These are phyloP conservation scores for Neltuma alba DNA, from an alignment of 306 rosid species.

Conservation along the genomic window DNA sequence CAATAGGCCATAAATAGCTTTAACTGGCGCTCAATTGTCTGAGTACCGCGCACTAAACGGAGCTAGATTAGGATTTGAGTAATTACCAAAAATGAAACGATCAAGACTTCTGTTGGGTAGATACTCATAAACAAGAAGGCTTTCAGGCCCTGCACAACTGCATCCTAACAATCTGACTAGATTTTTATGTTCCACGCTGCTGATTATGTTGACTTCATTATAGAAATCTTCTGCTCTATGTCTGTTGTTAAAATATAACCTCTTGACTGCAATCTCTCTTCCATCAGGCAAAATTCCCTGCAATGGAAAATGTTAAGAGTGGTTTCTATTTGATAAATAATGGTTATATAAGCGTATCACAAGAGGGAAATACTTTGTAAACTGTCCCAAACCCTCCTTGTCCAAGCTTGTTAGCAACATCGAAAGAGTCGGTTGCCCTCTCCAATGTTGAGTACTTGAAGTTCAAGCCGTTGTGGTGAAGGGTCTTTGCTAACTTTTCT, in stretches of 20 bases:
- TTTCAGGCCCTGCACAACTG: slow-evolving; percentile 95
- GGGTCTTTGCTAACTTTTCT: slow-evolving; percentile 63
- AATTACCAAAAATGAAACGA: slow-evolving; percentile 77
- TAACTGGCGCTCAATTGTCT: background rate
- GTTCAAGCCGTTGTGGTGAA: slow-evolving; percentile 73
- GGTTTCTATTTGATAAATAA: slow-evolving; percentile 17
- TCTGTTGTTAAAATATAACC: slow-evolving; percentile 81
- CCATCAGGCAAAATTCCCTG: slow-evolving; percentile 78
- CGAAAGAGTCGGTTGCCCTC: slow-evolving; percentile 78
- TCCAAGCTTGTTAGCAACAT: slow-evolving; percentile 72
- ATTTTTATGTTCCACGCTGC: slow-evolving; percentile 85
- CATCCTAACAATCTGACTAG: slow-evolving; percentile 85
- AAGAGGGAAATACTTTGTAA: slow-evolving; percentile 63
- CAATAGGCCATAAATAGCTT: background rate
- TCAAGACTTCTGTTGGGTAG: slow-evolving; percentile 87
- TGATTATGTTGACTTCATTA: slow-evolving; percentile 86
- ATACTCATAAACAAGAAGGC: slow-evolving; percentile 85
- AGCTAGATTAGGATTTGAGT: slow-evolving; percentile 16
- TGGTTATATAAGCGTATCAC: slow-evolving; percentile 17
- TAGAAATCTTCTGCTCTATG: slow-evolving; percentile 88
- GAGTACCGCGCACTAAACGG: background rate
- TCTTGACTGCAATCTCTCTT: slow-evolving; percentile 91
- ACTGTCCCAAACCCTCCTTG: slow-evolving; percentile 98
- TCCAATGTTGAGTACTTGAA: slow-evolving; percentile 90
- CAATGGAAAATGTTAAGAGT: slow-evolving; percentile 28